A percentile compares a stretch with the other conserved stretches of the same genome.
Conservation (phyloP, 306 rosid species). For the Nissolia schottii region DNA sequence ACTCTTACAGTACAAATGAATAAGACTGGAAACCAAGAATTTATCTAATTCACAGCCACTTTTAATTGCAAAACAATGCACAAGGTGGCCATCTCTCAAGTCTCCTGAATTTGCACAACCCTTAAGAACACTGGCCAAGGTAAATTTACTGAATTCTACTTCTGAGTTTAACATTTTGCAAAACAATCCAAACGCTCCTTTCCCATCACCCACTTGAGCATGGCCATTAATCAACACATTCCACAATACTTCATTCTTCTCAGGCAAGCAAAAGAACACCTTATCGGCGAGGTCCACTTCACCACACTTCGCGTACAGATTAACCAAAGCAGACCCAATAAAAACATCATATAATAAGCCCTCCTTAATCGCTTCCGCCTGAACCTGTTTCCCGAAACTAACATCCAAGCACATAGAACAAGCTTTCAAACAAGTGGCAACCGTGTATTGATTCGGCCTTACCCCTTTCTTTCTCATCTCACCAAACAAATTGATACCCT, state of each 20-base stretch:
- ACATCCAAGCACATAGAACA: conserved; percentile 30
- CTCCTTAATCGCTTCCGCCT: conserved; percentile 21
- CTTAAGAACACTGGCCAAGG: conserved; percentile 34
- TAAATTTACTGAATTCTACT: conserved; percentile 23
- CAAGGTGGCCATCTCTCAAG: conserved; percentile 25
- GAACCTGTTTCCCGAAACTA: conserved; percentile 34
- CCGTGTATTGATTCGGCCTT: conserved; percentile 30
- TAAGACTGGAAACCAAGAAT: conserved; percentile 29
- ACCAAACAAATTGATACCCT: conserved; percentile 28
- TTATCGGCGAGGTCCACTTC: conserved; percentile 28
- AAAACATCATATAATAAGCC: conserved; percentile 24
- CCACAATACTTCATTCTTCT: conserved; percentile 36
- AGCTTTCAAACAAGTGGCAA: conserved; percentile 31
- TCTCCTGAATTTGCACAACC: conserved; percentile 35
- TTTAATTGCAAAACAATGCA: conserved; percentile 33
- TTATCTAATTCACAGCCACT: conserved; percentile 35
- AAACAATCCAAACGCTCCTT: conserved; percentile 27
- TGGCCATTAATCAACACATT: conserved; percentile 34
- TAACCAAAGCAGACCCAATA: conserved; percentile 36
- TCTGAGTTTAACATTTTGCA: conserved; percentile 25
- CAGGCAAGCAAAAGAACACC: conserved; percentile 30
- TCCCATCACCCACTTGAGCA: conserved; percentile 26
- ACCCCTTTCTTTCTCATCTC: conserved; percentile 32
- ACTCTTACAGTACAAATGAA: conserved; percentile 31
- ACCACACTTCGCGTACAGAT: conserved; percentile 37